These are phyloP conservation scores for Capsicum rhomboideum DNA, from an alignment of 257 asterid species.

Conservation along the genomic window DNA sequence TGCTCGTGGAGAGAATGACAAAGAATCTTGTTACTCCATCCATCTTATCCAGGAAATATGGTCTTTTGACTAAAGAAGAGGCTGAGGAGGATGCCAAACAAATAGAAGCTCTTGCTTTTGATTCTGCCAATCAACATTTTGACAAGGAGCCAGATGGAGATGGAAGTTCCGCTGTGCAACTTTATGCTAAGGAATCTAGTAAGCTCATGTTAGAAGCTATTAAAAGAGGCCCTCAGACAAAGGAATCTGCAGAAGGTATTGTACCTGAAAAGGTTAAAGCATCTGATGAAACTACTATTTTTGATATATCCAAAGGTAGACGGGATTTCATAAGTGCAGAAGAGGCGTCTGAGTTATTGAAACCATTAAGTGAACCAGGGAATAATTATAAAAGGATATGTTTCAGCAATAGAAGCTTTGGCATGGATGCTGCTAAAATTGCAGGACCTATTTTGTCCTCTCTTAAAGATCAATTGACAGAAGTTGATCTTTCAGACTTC, in stretches of 20 bases:
- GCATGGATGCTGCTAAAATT: constrained; percentile 67
- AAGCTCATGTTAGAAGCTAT: constrained; percentile 80
- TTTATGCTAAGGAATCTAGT: constrained; percentile 90
- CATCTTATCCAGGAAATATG: constrained; percentile 73
- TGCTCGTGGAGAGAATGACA: constrained; percentile 74
- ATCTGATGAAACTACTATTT: constrained; percentile 33
- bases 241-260: constrained; percentile 36
- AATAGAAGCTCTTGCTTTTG: constrained; percentile 61
- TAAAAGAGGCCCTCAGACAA: constrained; percentile 58
- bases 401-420: constrained; percentile 88
- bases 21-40: constrained; percentile 72
- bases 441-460: constrained; percentile 64
- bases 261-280: constrained; percentile 34
- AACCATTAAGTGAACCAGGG: constrained; percentile 47
- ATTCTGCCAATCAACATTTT: constrained; percentile 61
- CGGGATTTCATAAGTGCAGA: constrained; percentile 48
- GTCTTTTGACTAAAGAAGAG: constrained; percentile 62
- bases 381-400: constrained; percentile 59
- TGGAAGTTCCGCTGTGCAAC: constrained; percentile 83
- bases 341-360: constrained; percentile 62
- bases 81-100: constrained; percentile 75
- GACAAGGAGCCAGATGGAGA: constrained; percentile 74
- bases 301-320: constrained; percentile 84
- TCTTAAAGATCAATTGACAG: constrained; percentile 59
- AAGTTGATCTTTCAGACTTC: constrained; percentile 87